Evolutionary conservation across 176 grass and related monocot species (phyloP), one percentile per base, ranked within the genome.

Genomic region (Carex myosuroides): DNA sequence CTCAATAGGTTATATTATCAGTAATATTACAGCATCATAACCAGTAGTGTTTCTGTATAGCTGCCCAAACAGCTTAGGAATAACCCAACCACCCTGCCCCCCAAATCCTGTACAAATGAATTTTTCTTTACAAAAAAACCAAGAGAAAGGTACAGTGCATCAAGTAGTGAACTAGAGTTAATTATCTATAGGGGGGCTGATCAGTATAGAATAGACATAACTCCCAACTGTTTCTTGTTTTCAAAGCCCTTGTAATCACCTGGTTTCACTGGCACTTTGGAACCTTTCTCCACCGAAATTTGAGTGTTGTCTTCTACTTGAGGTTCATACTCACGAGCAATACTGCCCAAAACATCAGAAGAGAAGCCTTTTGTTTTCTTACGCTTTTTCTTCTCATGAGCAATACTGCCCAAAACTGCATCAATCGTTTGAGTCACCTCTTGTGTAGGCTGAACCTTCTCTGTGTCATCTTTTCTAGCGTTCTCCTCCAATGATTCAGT

Each of bases 351-450:
- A n/a, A 69, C 78, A 17, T 78, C 84, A 91, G 84, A 74, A 92
- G 77, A 78, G 71, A 26, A 68, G 53, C 44, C 84, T 30, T 90
- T 89, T 80, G 50, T 67, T 86, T 86, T 89, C 79, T 86, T 87
- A 29, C 3, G 75, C 22, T 67, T 89, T 84, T 87, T 81, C 52
- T 37, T 35, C 66, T 69, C 66, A 41, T 0, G 5, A 69, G 6
- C 29, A 69, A 41, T 33, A 69, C 66, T 16, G 8, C 66, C 66
- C 4, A 13, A 17, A 69, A 17, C 66, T 69, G 33, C 66, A 69
- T 3, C 29, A 69, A 69, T 17, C 66, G 3, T 41, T 69, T 69
- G 66, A 69, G 5, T 69, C 33, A 16, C 66, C 66, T 69, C 33
- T 69, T 69, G 14, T 18, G 14, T 6, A 37, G 66, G 13, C 29